These are phyloP conservation scores for Coemansia asiatica DNA, from an alignment of 192 early-diverging fungal genomes.

Conservation along the genomic window DNA sequence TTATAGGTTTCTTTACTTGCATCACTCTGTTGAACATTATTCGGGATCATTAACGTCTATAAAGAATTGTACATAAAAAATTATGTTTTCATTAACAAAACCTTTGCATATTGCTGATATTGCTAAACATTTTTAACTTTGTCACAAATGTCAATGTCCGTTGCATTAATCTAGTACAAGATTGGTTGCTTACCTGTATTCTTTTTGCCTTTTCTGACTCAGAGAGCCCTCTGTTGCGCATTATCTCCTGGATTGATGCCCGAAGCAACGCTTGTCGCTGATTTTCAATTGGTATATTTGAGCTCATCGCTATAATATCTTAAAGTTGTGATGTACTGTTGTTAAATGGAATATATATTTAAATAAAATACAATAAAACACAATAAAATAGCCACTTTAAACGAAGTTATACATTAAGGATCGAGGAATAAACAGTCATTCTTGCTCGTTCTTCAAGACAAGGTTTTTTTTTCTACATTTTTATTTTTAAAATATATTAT, in stretches of 20 bases:
- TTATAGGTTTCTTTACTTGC: background rate
- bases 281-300: background rate
- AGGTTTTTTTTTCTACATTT: background rate
- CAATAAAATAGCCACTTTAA: background rate
- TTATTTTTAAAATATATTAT: background rate
- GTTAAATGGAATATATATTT: background rate
- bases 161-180: too few species aligned
- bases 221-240: slow-evolving; percentile 3
- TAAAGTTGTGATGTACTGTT: background rate
- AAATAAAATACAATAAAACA: background rate
- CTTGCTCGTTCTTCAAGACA: background rate
- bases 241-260: slow-evolving; percentile 22
- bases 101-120: too few species aligned
- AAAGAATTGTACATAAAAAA: background rate
- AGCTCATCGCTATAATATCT: slow-evolving; percentile 3
- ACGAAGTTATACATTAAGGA: background rate
- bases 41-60: slow-evolving; percentile 1
- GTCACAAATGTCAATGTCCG: too few species aligned
- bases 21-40: background rate
- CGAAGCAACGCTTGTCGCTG: slow-evolving; percentile 15
- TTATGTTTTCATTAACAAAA: too few species aligned
- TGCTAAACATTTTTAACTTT: too few species aligned
- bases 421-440: background rate
- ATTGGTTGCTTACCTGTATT: slow-evolving; percentile 25
- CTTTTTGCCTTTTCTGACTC: slow-evolving; percentile 21